Evolutionary conservation across 768 basidiomycete species (phyloP), one percentile per base, ranked within the genome.

Genomic region (Pleurotus platypus): DNA sequence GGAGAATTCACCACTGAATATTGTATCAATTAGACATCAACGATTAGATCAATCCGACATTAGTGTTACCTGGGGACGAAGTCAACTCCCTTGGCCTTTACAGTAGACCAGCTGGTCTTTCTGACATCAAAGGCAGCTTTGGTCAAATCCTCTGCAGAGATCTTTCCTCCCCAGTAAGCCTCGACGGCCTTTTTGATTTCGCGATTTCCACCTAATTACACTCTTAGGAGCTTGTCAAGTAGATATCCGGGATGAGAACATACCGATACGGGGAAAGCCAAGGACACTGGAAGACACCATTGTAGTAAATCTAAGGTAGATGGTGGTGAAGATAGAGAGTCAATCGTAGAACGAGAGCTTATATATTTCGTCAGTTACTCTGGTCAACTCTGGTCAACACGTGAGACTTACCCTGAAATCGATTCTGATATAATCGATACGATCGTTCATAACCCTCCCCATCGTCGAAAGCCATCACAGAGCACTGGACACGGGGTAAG

Each of bases 171-270:
- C 97, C 97, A 99, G 81, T 98, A 98, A 57, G 93, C 89, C 76
- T 98, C 96, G 67, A 97, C 92, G 63, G 94, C 94, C 80, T 98
- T 96, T 79, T 97, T 97, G 61, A 95, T 84, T 77, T 96, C 93
- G 76, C 92, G 92, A 78, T 94, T 89, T 58, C 87, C 88, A 78
- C 93, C 93, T 94, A 62, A 55, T 46, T 58, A 48, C 37, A 27
- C 50, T 49, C 15, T 55, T 40, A 54, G 51, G 51, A 37, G 37
- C 39, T 50, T 27, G 15, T 50, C 13, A n/a, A 27, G 8, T 11
- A 49, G 51, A 30, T 45, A 27, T 26, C 38, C 48, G 16, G 42
- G 20, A 53, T 11, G 6, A 57, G 42, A 40, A 12, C 35, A 35
- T 60, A 85, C 90, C 93, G 73, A 95, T 94, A 67, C 94, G 89